Base-by-base conservation (phyloP, 805 yeast species). In the Schizosaccharomyces octosporus region DNA sequence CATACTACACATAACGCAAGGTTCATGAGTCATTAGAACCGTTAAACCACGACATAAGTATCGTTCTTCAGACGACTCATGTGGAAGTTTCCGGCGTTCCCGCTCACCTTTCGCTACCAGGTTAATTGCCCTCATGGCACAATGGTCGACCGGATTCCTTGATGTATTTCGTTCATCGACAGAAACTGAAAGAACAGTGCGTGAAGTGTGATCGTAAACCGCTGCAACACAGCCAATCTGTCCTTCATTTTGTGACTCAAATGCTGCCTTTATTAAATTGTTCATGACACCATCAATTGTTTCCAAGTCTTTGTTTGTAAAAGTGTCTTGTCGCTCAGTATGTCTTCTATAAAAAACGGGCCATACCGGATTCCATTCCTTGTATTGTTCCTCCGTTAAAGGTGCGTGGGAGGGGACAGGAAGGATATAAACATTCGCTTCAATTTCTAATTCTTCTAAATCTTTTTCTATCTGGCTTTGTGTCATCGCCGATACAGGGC, bases 1-100 rank as follows among this genome's bases (percentile, higher is more conserved):
- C 98, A 93, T 93, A 5, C 86, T 73, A 68, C 98, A 93, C 97
- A 90, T 93, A 0, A 87, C 79, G 67, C 98, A 93, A 0, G 98
- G 98, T 70, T 93, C 98, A 69, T 88, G 95, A 0, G 95, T 84
- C 0, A 94, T 85, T 68, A 85, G 87, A 0, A 93, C 87, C 64
- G 85, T 82, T 65, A 81, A 77, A 61, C 82, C 79, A 43, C 83
- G 78, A 68, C 97, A 89, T 2, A 93, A 75, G 68, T 93, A 93
- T 19, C 41, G 29, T 24, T 29, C 63, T 41, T 61, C 61, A 9
- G 19, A 19, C 2, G 43, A 13, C 15, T 59, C 31, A 36, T 27
- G 39, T 9, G 63, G 39, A 51, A 24, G 31, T 29, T 9, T 21
- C 13, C 42, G 63, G 17, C 39, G 57, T 17, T 19, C 27, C 54